Conservation (phyloP, 2,329 filamentous ascomycete species). For the Macrophomina tecta region DNA sequence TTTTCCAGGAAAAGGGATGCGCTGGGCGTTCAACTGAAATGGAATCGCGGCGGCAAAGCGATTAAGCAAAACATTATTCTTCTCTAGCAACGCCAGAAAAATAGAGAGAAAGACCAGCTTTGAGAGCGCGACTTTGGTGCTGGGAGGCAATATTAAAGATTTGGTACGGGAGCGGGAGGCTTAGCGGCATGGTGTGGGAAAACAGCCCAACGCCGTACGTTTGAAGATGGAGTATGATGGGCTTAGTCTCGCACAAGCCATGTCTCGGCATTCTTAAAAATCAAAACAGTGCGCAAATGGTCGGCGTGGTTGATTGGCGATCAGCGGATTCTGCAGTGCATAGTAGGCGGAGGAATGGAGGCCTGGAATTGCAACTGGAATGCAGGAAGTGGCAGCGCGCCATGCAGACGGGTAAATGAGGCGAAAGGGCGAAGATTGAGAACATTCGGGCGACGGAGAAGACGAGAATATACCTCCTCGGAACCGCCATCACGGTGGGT, state of each 20-base stretch:
- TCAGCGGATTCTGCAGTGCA: background rate
- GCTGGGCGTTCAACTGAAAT: background rate
- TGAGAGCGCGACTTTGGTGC: background rate
- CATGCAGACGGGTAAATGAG: background rate
- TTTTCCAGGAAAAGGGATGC: conserved; percentile 11
- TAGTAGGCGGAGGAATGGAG: conserved; percentile 9
- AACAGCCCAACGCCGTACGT: background rate
- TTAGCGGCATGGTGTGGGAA: background rate
- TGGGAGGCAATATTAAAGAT: background rate
- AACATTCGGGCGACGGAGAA: background rate
- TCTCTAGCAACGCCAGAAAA: background rate
- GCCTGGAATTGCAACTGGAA: background rate
- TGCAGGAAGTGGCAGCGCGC: background rate
- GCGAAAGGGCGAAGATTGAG: background rate
- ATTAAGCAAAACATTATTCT: background rate
- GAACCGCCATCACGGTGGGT: background rate
- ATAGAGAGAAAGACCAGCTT: background rate
- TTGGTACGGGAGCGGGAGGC: background rate
- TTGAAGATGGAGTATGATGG: background rate
- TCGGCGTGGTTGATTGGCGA: background rate
- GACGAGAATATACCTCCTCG: too few species aligned
- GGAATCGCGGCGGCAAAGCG: background rate
- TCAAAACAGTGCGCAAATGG: background rate
- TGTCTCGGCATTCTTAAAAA: background rate
- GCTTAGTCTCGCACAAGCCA: background rate